Conservation (phyloP, 2,329 filamentous ascomycete species). For the Corinectria fuckeliana region DNA sequence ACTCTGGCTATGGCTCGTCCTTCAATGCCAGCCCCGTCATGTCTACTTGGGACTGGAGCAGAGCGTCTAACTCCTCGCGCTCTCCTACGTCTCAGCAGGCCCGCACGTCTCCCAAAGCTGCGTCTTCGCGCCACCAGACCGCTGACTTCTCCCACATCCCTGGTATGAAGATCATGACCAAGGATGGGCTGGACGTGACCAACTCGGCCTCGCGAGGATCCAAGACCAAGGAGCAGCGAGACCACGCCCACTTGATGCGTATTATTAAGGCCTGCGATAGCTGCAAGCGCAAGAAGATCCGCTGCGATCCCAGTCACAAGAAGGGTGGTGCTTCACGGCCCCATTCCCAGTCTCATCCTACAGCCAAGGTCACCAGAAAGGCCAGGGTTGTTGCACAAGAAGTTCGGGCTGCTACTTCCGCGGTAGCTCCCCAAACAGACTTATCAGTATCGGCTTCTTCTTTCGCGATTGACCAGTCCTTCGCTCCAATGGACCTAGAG, state of each 20-base stretch:
- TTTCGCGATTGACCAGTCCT: slow-evolving; percentile 28
- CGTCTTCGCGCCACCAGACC: slow-evolving; percentile 39
- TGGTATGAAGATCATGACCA: slow-evolving; percentile 72
- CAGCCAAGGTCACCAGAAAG: slow-evolving; percentile 52
- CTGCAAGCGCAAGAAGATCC: slow-evolving; percentile 68
- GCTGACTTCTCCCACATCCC: slow-evolving; percentile 61
- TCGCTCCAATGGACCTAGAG: slow-evolving; percentile 33
- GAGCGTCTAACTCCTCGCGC: slow-evolving; percentile 41
- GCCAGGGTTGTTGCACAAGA: slow-evolving; percentile 37
- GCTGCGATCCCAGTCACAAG: slow-evolving; percentile 67
- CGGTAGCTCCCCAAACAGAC: slow-evolving; percentile 1
- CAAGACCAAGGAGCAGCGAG: slow-evolving; percentile 72
- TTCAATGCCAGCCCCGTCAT: slow-evolving; percentile 58
- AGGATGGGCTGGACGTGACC: slow-evolving; percentile 67
- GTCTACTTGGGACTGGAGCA: slow-evolving; percentile 56
- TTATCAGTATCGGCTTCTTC: slow-evolving; percentile 7
- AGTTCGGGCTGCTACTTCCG: slow-evolving; percentile 15
- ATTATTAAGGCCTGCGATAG: slow-evolving; percentile 71
- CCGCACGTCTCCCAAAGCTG: slow-evolving; percentile 37
- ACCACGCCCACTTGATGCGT: slow-evolving; percentile 70
- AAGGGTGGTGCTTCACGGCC: slow-evolving; percentile 48
- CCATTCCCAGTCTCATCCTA: slow-evolving; percentile 39
- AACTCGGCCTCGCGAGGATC: slow-evolving; percentile 66
- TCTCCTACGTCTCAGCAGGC: slow-evolving; percentile 40
- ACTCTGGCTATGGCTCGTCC: slow-evolving; percentile 54